Evolutionary conservation across 345 rosid species (phyloP).

Genomic region (Eucalyptus camaldulensis): DNA sequence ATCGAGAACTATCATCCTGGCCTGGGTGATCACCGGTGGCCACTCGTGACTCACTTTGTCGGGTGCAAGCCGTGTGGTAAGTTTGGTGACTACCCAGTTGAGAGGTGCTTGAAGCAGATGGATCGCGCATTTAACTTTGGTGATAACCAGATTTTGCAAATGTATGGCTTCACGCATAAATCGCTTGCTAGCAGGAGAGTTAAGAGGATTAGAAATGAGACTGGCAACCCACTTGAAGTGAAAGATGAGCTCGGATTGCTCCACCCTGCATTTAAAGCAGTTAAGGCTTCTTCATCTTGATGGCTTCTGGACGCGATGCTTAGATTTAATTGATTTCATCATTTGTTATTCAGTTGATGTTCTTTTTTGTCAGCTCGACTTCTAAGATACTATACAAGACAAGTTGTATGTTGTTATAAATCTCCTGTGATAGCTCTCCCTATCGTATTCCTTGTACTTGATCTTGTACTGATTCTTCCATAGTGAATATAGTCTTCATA

Average conservation of each 20-base stretch:
- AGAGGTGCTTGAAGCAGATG: slow-evolving; percentile 60
- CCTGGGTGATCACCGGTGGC: slow-evolving; percentile 51
- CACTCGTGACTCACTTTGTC: slow-evolving; percentile 52
- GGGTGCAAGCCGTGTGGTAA: slow-evolving; percentile 64
- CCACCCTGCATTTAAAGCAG: slow-evolving; percentile 24
- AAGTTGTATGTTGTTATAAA: neutral
- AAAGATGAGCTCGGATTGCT: slow-evolving; percentile 30
- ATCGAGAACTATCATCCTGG: slow-evolving; percentile 59
- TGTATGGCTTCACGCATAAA: slow-evolving; percentile 39
- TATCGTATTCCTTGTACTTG: neutral
- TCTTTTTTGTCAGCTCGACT: neutral
- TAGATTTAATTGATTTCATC: neutral
- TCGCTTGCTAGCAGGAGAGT: slow-evolving; percentile 25
- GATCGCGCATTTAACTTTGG: slow-evolving; percentile 53
- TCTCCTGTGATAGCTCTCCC: neutral
- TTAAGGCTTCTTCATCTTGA: slow-evolving; percentile 3
- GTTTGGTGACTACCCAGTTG: slow-evolving; percentile 54
- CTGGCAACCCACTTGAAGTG: slow-evolving; percentile 20
- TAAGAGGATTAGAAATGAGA: slow-evolving; percentile 29
- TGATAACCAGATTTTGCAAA: slow-evolving; percentile 44
- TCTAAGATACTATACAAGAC: neutral
- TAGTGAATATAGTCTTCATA: neutral
- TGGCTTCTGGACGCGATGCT: neutral
- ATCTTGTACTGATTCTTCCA: neutral
- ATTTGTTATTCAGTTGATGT: neutral